A percentile compares a stretch with the other conserved stretches of the same genome.
Conservation (phyloP, 1,284 basidiomycete species). For the Ustilago trichophora region DNA sequence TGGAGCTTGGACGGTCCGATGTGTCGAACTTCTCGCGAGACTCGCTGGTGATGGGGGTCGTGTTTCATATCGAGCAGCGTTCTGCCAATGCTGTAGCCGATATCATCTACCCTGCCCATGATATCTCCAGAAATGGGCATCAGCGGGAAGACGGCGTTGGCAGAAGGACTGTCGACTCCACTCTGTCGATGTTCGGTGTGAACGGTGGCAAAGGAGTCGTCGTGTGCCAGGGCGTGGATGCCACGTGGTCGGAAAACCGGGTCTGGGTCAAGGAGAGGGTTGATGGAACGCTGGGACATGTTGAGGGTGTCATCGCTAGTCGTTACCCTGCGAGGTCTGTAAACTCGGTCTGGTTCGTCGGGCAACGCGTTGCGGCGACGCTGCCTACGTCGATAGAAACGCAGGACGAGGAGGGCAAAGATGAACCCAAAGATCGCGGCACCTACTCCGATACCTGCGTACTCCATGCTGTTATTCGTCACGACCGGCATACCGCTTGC, state of each 20-base stretch:
- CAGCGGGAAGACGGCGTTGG: conserved; percentile 1
- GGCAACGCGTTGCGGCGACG: neutral
- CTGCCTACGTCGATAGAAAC: conserved; percentile 1
- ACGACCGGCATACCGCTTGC: no score
- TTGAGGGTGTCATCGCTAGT: conserved; percentile 5
- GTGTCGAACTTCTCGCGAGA: no score
- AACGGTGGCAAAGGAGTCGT: conserved; percentile 4
- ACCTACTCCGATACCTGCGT: conserved; percentile 18
- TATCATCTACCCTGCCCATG: conserved; percentile 4
- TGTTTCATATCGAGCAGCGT: conserved; percentile 1
- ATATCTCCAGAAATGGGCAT: conserved; percentile 1
- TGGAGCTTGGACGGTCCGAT: no score
- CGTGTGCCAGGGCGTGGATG: conserved; percentile 5
- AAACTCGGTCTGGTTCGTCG: conserved; percentile 4
- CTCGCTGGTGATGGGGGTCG: neutral
- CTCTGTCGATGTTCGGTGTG: neutral
- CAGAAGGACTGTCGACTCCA: conserved; percentile 3
- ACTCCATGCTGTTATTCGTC: conserved; percentile 2
- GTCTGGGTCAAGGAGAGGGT: neutral
- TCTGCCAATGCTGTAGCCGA: neutral
- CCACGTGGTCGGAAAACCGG: conserved; percentile 8
- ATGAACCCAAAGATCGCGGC: conserved; percentile 7
- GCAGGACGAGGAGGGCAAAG: no score
- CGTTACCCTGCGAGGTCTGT: neutral
- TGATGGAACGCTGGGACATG: conserved; percentile 2